Conservation (phyloP, 202 grass and related monocot genomes). For the Zoysia matrella region DNA sequence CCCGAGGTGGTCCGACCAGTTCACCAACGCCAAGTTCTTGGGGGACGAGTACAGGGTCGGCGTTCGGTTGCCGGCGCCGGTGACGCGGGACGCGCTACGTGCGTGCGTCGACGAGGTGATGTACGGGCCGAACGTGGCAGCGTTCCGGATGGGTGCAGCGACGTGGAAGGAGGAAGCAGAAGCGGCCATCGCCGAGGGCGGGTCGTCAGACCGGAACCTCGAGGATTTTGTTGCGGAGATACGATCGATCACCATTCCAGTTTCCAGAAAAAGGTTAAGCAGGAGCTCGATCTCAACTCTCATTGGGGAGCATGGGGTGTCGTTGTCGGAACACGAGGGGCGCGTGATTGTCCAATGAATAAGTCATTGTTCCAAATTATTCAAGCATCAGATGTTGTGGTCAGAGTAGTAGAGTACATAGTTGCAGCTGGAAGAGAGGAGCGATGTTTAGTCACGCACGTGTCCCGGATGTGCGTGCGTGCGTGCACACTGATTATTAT, state of each 20-base stretch:
- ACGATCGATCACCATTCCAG: not conserved
- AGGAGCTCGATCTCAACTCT: not conserved
- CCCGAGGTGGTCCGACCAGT: no score
- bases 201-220: slow-evolving; percentile 22
- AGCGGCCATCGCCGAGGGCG: no score
- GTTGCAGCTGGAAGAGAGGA: no score
- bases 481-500: not conserved
- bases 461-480: not conserved
- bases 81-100: no score
- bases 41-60: no score
- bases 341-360: not conserved
- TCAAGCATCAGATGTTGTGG: not conserved
- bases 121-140: no score
- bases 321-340: not conserved
- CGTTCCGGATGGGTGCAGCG: no score
- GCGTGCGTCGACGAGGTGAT: no score
- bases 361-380: not conserved
- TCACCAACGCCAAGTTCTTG: no score
- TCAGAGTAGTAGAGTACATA: not conserved
- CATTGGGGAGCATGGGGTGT: not conserved
- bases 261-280: not conserved
- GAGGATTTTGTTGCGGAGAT: slow-evolving; percentile 58
- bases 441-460: not conserved
- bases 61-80: no score
- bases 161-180: no score